These are phyloP conservation scores for Linnemannia schmuckeri DNA, from an alignment of 192 early-diverging fungal genomes.

Conservation along the genomic window DNA sequence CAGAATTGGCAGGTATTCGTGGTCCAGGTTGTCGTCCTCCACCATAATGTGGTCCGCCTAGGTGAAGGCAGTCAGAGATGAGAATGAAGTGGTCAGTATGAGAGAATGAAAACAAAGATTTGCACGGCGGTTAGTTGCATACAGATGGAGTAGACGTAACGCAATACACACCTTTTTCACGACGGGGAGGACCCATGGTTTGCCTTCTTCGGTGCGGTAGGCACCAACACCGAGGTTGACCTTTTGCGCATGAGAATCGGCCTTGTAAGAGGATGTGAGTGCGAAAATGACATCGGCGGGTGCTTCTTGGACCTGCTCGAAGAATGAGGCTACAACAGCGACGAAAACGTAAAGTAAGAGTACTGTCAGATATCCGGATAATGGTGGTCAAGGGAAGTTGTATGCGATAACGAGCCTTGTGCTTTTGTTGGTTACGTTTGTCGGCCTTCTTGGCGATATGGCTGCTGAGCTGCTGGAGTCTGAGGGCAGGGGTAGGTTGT, in stretches of 20 bases:
- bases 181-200: constrained; percentile 96
- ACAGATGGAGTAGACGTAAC: neutral
- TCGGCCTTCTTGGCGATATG: constrained; percentile 22
- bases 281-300: constrained; percentile 94
- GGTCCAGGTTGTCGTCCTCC: constrained; percentile 78
- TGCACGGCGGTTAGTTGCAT: neutral
- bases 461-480: constrained; percentile 41
- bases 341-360: neutral
- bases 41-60: constrained; percentile 83
- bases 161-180: constrained; percentile 80
- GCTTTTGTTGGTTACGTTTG: constrained; percentile 6
- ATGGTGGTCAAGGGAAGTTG: neutral
- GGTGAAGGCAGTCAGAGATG: neutral
- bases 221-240: constrained; percentile 97
- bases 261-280: constrained; percentile 84
- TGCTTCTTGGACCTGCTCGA: constrained; percentile 67
- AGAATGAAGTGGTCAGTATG: neutral
- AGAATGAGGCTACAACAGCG: constrained; percentile 56
- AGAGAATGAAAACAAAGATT: neutral
- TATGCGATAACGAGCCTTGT: neutral
- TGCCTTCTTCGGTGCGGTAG: constrained; percentile 91
- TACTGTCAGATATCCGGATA: neutral
- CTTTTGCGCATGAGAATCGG: constrained; percentile 81
- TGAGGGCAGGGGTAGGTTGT: constrained; percentile 13
- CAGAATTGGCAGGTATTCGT: constrained; percentile 95